Evolutionary conservation across 129 eudicot genomes (phyloP).

Genomic region (Scalesia atractyloides): DNA sequence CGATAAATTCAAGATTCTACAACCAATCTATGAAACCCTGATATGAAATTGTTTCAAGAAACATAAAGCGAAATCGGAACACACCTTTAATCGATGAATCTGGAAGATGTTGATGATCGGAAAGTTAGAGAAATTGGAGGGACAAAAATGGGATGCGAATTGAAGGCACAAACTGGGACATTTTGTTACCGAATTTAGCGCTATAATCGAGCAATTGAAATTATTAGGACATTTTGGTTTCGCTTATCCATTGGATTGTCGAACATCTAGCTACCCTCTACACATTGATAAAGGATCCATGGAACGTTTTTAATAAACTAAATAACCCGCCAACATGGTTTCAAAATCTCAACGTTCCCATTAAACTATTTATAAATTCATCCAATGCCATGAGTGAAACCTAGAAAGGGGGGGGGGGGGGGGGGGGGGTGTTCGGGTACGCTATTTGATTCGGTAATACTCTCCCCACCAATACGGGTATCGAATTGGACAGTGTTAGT

Average conservation of each 20-base stretch:
- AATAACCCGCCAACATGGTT: constrained; percentile 16
- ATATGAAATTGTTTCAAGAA: background rate
- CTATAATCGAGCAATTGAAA: background rate
- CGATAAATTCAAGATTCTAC: constrained; percentile 3
- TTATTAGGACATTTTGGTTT: constrained; percentile 7
- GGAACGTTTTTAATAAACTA: background rate
- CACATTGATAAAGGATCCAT: background rate
- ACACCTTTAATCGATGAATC: constrained; percentile 33
- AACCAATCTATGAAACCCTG: constrained; percentile 8
- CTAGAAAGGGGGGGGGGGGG: too few species aligned
- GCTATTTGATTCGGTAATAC: too few species aligned
- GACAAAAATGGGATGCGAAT: constrained; percentile 18
- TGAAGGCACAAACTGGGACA: constrained; percentile 17
- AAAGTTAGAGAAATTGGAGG: constrained; percentile 15
- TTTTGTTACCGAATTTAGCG: constrained; percentile 30
- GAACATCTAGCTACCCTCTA: constrained; percentile 27
- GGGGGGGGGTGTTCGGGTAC: too few species aligned
- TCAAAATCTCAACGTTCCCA: background rate
- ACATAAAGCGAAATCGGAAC: background rate
- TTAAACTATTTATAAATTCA: too few species aligned
- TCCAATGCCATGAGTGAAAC: too few species aligned
- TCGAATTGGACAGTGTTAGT: too few species aligned
- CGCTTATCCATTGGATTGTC: constrained; percentile 26
- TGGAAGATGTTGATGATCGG: constrained; percentile 21
- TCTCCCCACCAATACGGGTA: too few species aligned